A percentile compares a stretch with the other conserved stretches of the same genome.
phyloP scores from a whole-genome alignment of 345 rosid genomes.

The Clausena lansium region DNA sequence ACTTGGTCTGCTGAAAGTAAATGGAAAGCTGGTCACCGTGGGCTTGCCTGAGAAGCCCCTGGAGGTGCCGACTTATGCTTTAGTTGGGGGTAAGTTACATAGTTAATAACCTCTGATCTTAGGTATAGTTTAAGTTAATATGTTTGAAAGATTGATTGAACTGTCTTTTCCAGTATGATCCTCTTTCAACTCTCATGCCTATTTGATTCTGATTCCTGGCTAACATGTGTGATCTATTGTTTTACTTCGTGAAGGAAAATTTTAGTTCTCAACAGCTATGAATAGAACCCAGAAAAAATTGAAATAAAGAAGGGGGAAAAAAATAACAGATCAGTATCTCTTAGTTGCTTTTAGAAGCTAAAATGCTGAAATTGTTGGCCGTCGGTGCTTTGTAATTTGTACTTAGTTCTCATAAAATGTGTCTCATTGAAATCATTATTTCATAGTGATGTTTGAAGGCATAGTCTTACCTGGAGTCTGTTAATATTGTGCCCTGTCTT shows the following conservation, averaged over 20 bases:
- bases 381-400: background rate
- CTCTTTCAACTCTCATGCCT: background rate
- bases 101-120: background rate
- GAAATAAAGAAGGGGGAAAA: background rate
- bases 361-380: background rate
- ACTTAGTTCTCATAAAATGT: background rate
- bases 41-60: slow-evolving; percentile 83
- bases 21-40: slow-evolving; percentile 68
- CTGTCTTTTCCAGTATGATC: background rate
- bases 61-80: slow-evolving; percentile 68
- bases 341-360: background rate
- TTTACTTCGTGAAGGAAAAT: background rate
- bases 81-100: slow-evolving; percentile 53
- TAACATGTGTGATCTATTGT: background rate
- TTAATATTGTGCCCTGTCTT: background rate
- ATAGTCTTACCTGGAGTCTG: background rate
- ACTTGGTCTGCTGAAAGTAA: slow-evolving; percentile 63
- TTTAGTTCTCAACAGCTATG: background rate
- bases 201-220: background rate
- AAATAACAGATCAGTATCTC: background rate
- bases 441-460: background rate
- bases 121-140: background rate
- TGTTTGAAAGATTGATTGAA: background rate
- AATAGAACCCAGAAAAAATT: background rate
- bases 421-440: background rate